Conservation (phyloP, 441 rosid genomes). For the Theobroma grandiflorum region DNA sequence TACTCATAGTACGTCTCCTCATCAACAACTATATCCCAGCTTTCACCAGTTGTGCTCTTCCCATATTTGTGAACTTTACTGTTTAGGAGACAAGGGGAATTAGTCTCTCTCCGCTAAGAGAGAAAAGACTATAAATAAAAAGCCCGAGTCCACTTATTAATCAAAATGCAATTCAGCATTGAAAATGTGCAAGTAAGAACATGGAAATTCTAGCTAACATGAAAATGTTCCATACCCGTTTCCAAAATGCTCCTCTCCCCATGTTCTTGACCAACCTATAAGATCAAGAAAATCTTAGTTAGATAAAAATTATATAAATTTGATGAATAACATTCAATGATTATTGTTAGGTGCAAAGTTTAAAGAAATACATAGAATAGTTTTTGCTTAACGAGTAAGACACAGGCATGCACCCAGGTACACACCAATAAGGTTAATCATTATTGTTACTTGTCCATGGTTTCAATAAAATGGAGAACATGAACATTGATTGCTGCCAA, state of each 20-base stretch:
- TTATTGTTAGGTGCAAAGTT: neutral
- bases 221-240: constrained; percentile 68
- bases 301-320: neutral
- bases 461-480: neutral
- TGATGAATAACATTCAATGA: constrained; percentile 9
- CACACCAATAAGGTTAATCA: neutral
- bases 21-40: constrained; percentile 97
- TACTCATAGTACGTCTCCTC: constrained; percentile 97
- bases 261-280: constrained; percentile 96
- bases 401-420: neutral
- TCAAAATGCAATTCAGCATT: neutral
- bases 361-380: neutral
- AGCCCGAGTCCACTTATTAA: neutral
- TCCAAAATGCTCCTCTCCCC: constrained; percentile 99
- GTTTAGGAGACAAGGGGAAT: constrained; percentile 28
- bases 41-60: constrained; percentile 94
- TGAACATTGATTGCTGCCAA: neutral
- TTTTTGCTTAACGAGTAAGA: neutral
- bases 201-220: constrained; percentile 11
- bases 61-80: constrained; percentile 99
- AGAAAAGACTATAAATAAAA: neutral
- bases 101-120: neutral
- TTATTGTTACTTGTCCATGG: neutral
- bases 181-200: neutral
- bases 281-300: constrained; percentile 25